phyloP scores from a whole-genome alignment of 768 basidiomycete species.

The Agrocybe chaxingu region DNA sequence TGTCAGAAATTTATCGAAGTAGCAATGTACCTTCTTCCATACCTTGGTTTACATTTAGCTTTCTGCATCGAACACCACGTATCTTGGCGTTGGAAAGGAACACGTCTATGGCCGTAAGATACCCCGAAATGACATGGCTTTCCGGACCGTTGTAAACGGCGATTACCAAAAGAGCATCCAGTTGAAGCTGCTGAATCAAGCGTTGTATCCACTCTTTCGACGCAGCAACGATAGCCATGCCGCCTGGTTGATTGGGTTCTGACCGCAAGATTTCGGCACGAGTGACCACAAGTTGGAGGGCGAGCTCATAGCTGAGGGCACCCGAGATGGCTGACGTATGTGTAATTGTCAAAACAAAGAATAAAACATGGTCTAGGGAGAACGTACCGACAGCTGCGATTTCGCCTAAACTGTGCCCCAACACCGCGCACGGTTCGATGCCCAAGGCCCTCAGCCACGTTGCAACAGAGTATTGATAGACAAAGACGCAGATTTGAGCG shows the following conservation, averaged over 20 bases:
- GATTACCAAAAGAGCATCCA: constrained; percentile 15
- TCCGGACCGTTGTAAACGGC: constrained; percentile 20
- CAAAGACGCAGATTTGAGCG: constrained; percentile 28
- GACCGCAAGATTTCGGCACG: constrained; percentile 19
- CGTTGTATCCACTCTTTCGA: constrained; percentile 9
- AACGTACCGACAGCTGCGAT: constrained; percentile 27
- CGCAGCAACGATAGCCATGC: constrained; percentile 24
- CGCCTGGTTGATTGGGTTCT: constrained; percentile 10
- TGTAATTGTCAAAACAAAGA: not conserved
- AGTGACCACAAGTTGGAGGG: constrained; percentile 20
- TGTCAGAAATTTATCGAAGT: not conserved
- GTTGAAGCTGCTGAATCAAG: constrained; percentile 9
- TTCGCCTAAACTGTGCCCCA: constrained; percentile 30
- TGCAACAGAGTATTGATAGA: constrained; percentile 25
- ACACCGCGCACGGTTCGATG: constrained; percentile 18
- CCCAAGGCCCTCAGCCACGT: constrained; percentile 20
- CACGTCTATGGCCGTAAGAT: constrained; percentile 11
- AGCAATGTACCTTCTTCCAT: not conserved
- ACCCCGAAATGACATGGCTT: constrained; percentile 23
- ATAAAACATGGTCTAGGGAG: not conserved
- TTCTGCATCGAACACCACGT: constrained; percentile 13
- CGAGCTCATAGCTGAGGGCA: constrained; percentile 19
- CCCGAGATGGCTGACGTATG: constrained; percentile 19
- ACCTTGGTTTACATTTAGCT: constrained; percentile 25
- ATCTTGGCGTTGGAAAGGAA: constrained; percentile 15